Percentiles rank a stretch among this genome's conserved stretches.
These are phyloP conservation scores for Solanum sejunctum DNA, from an alignment of 257 asterid genomes.

Conservation along the genomic window DNA sequence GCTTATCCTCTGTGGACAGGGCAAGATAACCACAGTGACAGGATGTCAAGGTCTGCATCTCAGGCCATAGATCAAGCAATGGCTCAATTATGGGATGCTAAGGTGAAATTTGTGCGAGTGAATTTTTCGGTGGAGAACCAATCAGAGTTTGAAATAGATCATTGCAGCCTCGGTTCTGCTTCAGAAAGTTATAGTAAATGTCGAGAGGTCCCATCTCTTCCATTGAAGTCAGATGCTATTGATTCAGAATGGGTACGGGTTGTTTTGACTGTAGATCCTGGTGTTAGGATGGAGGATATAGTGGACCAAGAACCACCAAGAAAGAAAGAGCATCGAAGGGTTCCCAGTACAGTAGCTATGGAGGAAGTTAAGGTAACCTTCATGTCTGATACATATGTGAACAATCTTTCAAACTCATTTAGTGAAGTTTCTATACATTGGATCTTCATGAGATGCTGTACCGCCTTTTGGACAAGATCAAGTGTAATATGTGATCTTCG, in stretches of 20 bases:
- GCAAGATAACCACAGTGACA: conserved; percentile 73
- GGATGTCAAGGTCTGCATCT: conserved; percentile 88
- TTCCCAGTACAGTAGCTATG: conserved; percentile 96
- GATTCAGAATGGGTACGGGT: conserved; percentile 42
- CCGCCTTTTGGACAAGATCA: background rate
- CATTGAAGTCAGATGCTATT: conserved; percentile 25
- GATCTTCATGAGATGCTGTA: background rate
- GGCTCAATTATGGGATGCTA: conserved; percentile 90
- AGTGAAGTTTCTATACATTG: background rate
- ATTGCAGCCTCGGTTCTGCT: conserved; percentile 3
- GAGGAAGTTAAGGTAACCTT: conserved; percentile 89
- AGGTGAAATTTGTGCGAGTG: conserved; percentile 33
- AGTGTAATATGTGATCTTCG: background rate
- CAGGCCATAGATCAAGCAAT: conserved; percentile 99
- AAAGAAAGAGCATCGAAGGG: conserved; percentile 94
- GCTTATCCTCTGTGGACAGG: conserved; percentile 87
- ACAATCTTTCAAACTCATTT: background rate
- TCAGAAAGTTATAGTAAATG: conserved; percentile 21
- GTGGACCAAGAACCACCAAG: conserved; percentile 86
- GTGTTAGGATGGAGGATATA: conserved; percentile 91
- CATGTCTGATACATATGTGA: background rate
- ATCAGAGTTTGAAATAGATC: conserved; percentile 5
- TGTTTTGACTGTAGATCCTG: conserved; percentile 69
- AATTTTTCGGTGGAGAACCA: conserved; percentile 57
- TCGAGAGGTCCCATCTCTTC: conserved; percentile 29